Evolutionary conservation across 208 protist genomes (phyloP).

Genomic region (Trypanosoma avium): DNA sequence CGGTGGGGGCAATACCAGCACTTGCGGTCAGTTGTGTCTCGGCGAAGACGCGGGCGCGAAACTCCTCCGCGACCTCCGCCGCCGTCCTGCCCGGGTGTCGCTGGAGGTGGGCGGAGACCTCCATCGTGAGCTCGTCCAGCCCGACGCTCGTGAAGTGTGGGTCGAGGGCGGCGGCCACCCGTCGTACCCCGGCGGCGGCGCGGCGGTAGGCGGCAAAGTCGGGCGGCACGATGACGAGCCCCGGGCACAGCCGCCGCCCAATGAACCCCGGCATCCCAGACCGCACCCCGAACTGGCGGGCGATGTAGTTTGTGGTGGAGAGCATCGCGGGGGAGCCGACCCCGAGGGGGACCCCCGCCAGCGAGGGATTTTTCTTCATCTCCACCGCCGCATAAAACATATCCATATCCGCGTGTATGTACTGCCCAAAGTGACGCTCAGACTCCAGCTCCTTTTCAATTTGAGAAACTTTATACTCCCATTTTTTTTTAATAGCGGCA

Average conservation of each 20-base stretch:
- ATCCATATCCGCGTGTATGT: constrained; percentile 92
- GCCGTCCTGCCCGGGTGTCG: constrained; percentile 45
- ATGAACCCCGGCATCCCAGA: constrained; percentile 97
- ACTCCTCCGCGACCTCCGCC: constrained; percentile 65
- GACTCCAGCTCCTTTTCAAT: constrained; percentile 70
- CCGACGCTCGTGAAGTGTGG: constrained; percentile 77
- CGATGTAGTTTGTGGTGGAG: constrained; percentile 95
- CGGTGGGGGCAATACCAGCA: constrained; percentile 85
- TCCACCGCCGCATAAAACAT: constrained; percentile 94
- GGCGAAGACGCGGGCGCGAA: constrained; percentile 76
- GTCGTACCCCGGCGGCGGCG: constrained; percentile 64
- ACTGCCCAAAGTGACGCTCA: constrained; percentile 60
- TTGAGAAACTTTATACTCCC: constrained; percentile 54
- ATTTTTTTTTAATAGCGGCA: constrained; percentile 32
- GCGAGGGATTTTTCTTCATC: constrained; percentile 89
- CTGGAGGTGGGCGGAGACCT: constrained; percentile 71
- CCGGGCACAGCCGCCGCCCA: constrained; percentile 84
- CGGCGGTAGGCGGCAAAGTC: constrained; percentile 82
- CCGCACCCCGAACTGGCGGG: constrained; percentile 94
- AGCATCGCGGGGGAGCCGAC: constrained; percentile 94
- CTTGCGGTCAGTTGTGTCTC: constrained; percentile 84
- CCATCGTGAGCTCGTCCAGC: constrained; percentile 88
- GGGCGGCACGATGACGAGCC: constrained; percentile 83
- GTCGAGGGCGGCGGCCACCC: constrained; percentile 86
- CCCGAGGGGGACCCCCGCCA: constrained; percentile 91